phyloP scores from a whole-genome alignment of 148 eudicot species.

The Fagopyrum tataricum region DNA sequence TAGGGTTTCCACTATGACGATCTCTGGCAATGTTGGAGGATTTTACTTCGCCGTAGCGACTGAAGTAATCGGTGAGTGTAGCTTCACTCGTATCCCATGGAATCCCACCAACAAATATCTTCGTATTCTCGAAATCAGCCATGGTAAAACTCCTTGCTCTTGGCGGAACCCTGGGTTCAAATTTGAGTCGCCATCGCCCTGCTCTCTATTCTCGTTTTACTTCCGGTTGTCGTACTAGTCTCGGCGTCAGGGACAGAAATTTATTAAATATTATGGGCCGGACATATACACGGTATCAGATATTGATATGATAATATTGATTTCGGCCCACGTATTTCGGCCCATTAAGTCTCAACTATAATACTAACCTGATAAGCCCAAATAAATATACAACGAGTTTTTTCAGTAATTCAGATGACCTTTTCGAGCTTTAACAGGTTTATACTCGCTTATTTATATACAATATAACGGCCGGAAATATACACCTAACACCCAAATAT shows the following conservation, averaged over 20 bases:
- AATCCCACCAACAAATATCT: conserved; percentile 77
- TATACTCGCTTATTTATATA: too few relatives aligned
- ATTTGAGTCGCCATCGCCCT: not conserved
- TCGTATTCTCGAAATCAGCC: conserved; percentile 54
- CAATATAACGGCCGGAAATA: too few relatives aligned
- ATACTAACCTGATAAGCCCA: not conserved
- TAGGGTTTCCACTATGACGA: conserved; percentile 42
- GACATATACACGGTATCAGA: not conserved
- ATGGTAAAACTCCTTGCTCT: conserved; percentile 16
- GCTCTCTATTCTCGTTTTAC: not conserved
- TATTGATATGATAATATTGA: not conserved
- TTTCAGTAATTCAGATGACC: too few relatives aligned
- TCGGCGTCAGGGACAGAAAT: not conserved
- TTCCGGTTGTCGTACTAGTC: not conserved
- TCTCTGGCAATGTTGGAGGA: conserved; percentile 45
- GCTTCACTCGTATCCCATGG: conserved; percentile 50
- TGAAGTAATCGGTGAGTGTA: conserved; percentile 39
- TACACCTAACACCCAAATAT: too few relatives aligned
- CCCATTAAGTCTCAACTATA: not conserved
- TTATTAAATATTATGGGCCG: too few relatives aligned
- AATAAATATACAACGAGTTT: not conserved
- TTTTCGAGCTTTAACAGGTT: too few relatives aligned
- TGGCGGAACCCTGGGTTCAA: not conserved
- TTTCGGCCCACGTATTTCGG: not conserved
- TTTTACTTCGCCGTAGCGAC: conserved; percentile 48